Evolutionary conservation across 2,329 filamentous ascomycete genomes (phyloP).

Genomic region (Fusarium torulosum): DNA sequence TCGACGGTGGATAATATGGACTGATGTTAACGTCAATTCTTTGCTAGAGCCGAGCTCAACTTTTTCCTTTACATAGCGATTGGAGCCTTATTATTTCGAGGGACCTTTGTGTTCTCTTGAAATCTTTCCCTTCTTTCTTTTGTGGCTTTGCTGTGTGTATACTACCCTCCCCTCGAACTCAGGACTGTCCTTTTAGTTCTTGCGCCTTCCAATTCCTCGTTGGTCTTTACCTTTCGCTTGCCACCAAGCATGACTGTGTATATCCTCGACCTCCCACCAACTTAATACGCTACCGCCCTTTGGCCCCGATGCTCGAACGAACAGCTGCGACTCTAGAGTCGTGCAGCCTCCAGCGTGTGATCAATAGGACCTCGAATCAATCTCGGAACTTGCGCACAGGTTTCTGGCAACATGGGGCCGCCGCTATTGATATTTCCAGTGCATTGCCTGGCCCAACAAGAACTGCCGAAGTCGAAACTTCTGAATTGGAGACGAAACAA

Average conservation of each 20-base stretch:
- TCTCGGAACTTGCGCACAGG: slow-evolving; percentile 61
- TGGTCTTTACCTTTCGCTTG: slow-evolving; percentile 13
- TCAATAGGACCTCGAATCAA: slow-evolving; percentile 58
- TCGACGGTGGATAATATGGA: slow-evolving; percentile 16
- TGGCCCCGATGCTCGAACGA: slow-evolving; percentile 67
- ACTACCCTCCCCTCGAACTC: not conserved
- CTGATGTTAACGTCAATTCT: slow-evolving; percentile 39
- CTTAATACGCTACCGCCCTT: slow-evolving; percentile 30
- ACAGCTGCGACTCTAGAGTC: slow-evolving; percentile 68
- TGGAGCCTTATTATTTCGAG: slow-evolving; percentile 6
- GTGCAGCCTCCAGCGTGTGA: slow-evolving; percentile 65
- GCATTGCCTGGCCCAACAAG: slow-evolving; percentile 56
- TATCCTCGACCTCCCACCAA: slow-evolving; percentile 21
- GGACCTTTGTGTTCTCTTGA: not conserved
- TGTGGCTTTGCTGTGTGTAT: slow-evolving; percentile 1
- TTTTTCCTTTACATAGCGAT: slow-evolving; percentile 20
- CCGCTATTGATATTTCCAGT: slow-evolving; percentile 61
- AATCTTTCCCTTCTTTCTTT: slow-evolving; percentile 3
- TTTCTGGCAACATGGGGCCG: slow-evolving; percentile 68
- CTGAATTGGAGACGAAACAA: slow-evolving; percentile 45
- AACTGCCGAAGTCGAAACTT: slow-evolving; percentile 36
- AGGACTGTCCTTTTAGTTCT: not conserved
- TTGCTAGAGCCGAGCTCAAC: slow-evolving; percentile 11
- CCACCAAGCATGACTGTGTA: slow-evolving; percentile 45
- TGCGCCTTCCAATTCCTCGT: slow-evolving; percentile 25